Evolutionary conservation across 1,284 basidiomycete genomes (phyloP).

Genomic region (Exobasidium rhododendri): DNA sequence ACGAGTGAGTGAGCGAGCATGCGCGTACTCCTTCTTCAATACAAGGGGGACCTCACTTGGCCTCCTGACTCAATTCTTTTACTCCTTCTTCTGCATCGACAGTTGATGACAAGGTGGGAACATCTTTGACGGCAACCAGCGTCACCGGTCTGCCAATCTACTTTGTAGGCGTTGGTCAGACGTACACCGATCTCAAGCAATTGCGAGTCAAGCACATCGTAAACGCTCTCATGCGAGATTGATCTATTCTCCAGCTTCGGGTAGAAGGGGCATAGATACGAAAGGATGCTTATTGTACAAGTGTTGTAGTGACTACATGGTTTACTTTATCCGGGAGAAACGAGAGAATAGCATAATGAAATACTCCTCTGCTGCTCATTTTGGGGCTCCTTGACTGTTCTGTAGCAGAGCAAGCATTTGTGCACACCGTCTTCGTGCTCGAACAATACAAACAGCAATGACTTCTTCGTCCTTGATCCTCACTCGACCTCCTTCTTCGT

Average conservation of each 20-base stretch:
- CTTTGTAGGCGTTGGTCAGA: constrained; percentile 53
- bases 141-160: constrained; percentile 52
- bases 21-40: too few relatives aligned
- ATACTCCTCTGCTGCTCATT: neutral
- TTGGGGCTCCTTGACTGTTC: neutral
- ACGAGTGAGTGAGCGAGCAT: constrained; percentile 24
- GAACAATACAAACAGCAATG: neutral
- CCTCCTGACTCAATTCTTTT: constrained; percentile 2
- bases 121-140: constrained; percentile 48
- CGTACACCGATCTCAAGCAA: constrained; percentile 52
- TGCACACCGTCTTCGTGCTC: constrained; percentile 1
- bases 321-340: neutral
- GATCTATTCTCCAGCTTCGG: neutral
- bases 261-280: neutral
- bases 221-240: constrained; percentile 51
- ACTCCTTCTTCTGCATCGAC: neutral
- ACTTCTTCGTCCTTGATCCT: constrained; percentile 7
- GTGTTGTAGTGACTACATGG: constrained; percentile 3
- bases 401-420: neutral
- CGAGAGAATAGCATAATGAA: neutral
- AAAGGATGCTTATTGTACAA: constrained; percentile 1
- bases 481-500: neutral
- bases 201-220: constrained; percentile 52
- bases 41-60: too few relatives aligned
- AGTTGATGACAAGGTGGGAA: constrained; percentile 50